Conservation (phyloP, 768 basidiomycete genomes). For the Suillus discolor region DNA sequence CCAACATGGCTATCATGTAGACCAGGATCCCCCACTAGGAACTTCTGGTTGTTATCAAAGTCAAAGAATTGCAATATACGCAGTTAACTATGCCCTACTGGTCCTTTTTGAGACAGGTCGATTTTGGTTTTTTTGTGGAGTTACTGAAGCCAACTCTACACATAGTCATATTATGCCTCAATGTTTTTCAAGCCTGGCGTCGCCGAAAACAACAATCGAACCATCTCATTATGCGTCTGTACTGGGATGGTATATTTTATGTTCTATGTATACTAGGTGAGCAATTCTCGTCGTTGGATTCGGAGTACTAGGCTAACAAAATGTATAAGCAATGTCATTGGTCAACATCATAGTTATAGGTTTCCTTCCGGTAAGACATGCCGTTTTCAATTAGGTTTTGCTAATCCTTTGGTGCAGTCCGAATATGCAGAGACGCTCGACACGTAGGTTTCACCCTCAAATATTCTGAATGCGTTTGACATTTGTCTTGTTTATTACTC, state of each 20-base stretch:
- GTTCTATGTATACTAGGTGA: constrained; percentile 2
- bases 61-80: background rate
- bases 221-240: background rate
- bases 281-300: background rate
- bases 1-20: background rate
- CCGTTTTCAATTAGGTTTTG: background rate
- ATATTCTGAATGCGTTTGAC: background rate
- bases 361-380: background rate
- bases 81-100: background rate
- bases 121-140: background rate
- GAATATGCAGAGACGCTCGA: background rate
- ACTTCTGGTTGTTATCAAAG: background rate
- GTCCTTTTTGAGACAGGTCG: background rate
- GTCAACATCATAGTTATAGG: background rate
- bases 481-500: background rate
- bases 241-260: background rate
- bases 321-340: background rate
- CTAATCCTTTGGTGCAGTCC: background rate
- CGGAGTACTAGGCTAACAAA: background rate
- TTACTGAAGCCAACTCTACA: background rate
- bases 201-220: background rate
- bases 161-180: constrained; percentile 2
- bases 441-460: background rate
- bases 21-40: background rate
- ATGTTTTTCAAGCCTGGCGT: background rate